Evolutionary conservation across 768 basidiomycete genomes (phyloP).

Genomic region (Pleurotus tuoliensis): DNA sequence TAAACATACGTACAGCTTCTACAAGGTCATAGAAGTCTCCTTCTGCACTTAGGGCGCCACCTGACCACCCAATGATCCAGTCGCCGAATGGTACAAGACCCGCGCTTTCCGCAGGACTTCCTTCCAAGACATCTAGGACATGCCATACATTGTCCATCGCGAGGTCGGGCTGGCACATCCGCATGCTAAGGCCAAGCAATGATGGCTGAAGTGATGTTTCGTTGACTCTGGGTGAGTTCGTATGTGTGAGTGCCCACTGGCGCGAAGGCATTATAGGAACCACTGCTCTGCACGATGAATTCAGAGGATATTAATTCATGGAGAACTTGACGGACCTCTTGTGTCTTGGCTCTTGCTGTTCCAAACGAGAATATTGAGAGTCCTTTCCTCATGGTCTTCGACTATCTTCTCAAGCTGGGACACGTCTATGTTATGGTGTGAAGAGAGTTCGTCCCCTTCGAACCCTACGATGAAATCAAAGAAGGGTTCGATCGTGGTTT

Average conservation of each 20-base stretch:
- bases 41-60: slow-evolving; percentile 86
- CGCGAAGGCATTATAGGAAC: slow-evolving; percentile 84
- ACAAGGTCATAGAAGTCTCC: slow-evolving; percentile 96
- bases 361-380: slow-evolving; percentile 75
- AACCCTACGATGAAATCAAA: slow-evolving; percentile 97
- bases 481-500: slow-evolving; percentile 83
- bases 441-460: slow-evolving; percentile 58
- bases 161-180: slow-evolving; percentile 86
- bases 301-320: slow-evolving; percentile 1
- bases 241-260: slow-evolving; percentile 63
- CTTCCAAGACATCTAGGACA: slow-evolving; percentile 94
- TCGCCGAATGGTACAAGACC: slow-evolving; percentile 90
- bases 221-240: slow-evolving; percentile 28
- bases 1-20: slow-evolving; percentile 62
- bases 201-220: slow-evolving; percentile 66
- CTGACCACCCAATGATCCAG: slow-evolving; percentile 84
- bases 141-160: slow-evolving; percentile 97
- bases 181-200: slow-evolving; percentile 89
- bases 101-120: slow-evolving; percentile 93
- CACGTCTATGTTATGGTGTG: slow-evolving; percentile 58
- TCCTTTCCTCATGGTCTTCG: slow-evolving; percentile 71
- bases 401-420: slow-evolving; percentile 76
- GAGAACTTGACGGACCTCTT: slow-evolving; percentile 46
- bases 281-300: slow-evolving; percentile 38
- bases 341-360: slow-evolving; percentile 73